Conservation (phyloP, 176 grass and related monocot genomes). For the Cenchrus americanus region DNA sequence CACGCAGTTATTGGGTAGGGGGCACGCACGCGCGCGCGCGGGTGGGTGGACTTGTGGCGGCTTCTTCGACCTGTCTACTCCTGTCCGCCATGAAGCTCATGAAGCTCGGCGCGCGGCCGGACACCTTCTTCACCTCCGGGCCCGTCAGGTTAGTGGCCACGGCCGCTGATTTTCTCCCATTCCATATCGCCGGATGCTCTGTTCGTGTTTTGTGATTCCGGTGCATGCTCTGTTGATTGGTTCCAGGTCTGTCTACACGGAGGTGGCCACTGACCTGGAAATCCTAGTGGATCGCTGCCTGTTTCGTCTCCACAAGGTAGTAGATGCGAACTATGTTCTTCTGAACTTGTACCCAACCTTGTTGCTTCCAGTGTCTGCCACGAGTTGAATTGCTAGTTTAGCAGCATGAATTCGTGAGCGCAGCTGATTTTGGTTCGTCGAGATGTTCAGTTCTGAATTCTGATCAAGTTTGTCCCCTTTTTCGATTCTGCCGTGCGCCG, state of each 20-base stretch:
- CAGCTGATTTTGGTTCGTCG: background rate
- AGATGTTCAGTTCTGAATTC: background rate
- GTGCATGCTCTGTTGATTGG: background rate
- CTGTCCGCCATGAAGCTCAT: slow-evolving; percentile 76
- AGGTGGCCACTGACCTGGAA: slow-evolving; percentile 69
- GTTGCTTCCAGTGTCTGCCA: background rate
- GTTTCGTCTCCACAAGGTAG: slow-evolving; percentile 83
- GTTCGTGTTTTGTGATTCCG: background rate
- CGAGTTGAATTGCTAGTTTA: background rate
- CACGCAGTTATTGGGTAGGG: background rate
- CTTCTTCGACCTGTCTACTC: background rate
- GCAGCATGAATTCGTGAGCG: too few relatives aligned
- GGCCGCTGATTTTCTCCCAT: background rate
- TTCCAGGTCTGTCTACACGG: slow-evolving; percentile 63
- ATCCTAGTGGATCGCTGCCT: slow-evolving; percentile 60
- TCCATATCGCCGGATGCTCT: background rate
- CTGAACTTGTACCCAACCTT: background rate
- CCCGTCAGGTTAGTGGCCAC: slow-evolving; percentile 42
- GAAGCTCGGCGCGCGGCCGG: slow-evolving; percentile 70
- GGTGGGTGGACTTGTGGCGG: background rate
- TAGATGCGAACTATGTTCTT: background rate
- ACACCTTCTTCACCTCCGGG: slow-evolving; percentile 73
- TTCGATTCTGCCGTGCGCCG: background rate
- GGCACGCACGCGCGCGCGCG: background rate
- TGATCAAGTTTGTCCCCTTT: background rate